phyloP scores from a whole-genome alignment of 129 eudicot genomes.

The Pseudognaphalium luteoalbum region DNA sequence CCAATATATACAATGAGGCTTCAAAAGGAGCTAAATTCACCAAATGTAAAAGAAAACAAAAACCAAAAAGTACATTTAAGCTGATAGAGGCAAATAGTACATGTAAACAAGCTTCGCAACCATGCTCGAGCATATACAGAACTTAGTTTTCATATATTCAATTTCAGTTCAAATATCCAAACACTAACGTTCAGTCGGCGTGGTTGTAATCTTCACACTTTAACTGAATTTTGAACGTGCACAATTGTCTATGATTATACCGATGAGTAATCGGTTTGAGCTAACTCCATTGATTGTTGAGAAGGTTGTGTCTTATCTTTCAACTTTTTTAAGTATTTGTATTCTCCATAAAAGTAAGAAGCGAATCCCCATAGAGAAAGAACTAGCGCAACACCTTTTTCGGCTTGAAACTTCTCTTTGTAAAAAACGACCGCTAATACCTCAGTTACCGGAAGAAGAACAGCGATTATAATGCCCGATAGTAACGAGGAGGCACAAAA shows the following conservation, averaged over 20 bases:
- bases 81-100: not conserved
- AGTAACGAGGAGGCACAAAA: conserved; percentile 46
- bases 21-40: too few species aligned
- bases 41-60: too few species aligned
- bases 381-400: conserved; percentile 46
- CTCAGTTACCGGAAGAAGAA: conserved; percentile 43
- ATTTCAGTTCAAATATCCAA: not conserved
- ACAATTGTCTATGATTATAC: not conserved
- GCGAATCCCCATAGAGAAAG: conserved; percentile 56
- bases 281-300: conserved; percentile 15
- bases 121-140: too few species aligned
- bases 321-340: not conserved
- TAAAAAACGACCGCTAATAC: conserved; percentile 39
- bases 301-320: conserved; percentile 2
- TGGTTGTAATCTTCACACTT: not conserved
- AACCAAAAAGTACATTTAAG: too few species aligned
- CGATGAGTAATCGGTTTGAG: not conserved
- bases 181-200: not conserved
- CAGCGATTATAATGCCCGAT: conserved; percentile 44
- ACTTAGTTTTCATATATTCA: not conserved
- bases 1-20: too few species aligned
- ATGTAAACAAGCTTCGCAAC: too few species aligned
- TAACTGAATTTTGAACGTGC: not conserved
- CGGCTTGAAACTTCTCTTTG: conserved; percentile 44
- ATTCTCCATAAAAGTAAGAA: conserved; percentile 48